These are phyloP conservation scores for Atkinsonella hypoxylon DNA, from an alignment of 2,329 filamentous ascomycete genomes.

Conservation along the genomic window DNA sequence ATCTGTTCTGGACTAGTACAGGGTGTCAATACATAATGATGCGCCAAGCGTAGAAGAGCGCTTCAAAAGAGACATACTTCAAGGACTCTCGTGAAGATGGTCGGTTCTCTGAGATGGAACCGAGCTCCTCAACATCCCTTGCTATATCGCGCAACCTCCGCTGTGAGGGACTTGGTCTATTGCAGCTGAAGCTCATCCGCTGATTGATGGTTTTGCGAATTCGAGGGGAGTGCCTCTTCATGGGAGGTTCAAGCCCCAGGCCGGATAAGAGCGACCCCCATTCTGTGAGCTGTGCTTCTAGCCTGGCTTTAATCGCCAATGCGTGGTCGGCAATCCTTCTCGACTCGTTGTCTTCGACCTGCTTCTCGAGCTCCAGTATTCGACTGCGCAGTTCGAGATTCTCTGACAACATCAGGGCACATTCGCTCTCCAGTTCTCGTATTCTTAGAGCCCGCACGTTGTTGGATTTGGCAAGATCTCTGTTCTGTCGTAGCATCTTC, in stretches of 20 bases:
- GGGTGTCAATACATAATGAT: background rate
- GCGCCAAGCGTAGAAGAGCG: background rate
- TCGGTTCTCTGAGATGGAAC: constrained; percentile 56
- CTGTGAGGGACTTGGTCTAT: constrained; percentile 37
- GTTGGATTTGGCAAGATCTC: constrained; percentile 71
- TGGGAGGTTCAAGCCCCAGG: constrained; percentile 49
- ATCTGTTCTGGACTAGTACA: constrained; percentile 47
- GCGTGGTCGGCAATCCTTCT: constrained; percentile 54
- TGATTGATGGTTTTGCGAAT: constrained; percentile 28
- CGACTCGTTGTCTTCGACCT: constrained; percentile 49
- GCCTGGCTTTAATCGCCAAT: constrained; percentile 53
- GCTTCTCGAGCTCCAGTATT: constrained; percentile 56
- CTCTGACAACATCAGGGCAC: constrained; percentile 62
- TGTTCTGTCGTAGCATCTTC: constrained; percentile 71
- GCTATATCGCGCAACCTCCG: constrained; percentile 45
- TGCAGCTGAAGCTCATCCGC: constrained; percentile 27
- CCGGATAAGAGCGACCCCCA: constrained; percentile 54
- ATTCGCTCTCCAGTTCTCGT: constrained; percentile 64
- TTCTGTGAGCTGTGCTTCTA: constrained; percentile 63
- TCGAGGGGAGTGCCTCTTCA: constrained; percentile 32
- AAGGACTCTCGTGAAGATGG: constrained; percentile 54
- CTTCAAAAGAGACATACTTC: constrained; percentile 36
- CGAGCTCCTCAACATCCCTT: constrained; percentile 39
- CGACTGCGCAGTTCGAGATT: constrained; percentile 63
- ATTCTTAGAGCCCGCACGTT: constrained; percentile 68